Percentiles rank a stretch among this genome's conserved stretches.
Conservation (phyloP, 192 early-diverging fungal genomes). For the Linnemannia elongata region DNA sequence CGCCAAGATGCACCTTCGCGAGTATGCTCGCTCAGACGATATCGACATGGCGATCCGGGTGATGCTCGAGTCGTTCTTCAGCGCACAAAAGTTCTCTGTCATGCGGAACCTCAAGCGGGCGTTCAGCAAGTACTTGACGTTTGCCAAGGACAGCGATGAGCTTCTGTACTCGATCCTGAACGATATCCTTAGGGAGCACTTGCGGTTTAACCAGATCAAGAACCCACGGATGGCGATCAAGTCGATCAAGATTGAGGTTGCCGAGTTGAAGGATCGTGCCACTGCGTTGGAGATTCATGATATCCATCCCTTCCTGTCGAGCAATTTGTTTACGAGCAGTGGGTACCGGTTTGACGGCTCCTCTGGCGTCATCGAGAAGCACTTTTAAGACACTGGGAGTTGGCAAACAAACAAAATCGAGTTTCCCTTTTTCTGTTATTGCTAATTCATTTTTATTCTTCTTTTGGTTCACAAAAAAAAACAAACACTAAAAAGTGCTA, state of each 20-base stretch:
- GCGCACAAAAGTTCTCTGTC: conserved; percentile 94
- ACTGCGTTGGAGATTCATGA: conserved; percentile 75
- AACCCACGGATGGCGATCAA: conserved; percentile 66
- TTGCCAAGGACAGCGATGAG: conserved; percentile 84
- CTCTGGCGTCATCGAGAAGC: conserved; percentile 57
- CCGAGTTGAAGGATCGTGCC: conserved; percentile 74
- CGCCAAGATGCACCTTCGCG: conserved; percentile 96
- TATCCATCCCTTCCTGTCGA: conserved; percentile 70
- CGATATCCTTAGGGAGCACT: conserved; percentile 79
- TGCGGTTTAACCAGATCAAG: conserved; percentile 78
- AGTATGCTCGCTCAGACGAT: conserved; percentile 91
- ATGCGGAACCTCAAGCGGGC: conserved; percentile 81
- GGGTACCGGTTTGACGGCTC: conserved; percentile 58
- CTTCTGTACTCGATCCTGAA: conserved; percentile 82
- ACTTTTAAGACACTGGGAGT: conserved; percentile 27
- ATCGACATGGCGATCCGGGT: conserved; percentile 94
- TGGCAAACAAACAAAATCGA: background rate
- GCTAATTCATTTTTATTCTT: background rate
- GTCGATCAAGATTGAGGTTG: conserved; percentile 71
- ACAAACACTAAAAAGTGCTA: background rate
- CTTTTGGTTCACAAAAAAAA: background rate
- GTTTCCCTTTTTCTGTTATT: background rate
- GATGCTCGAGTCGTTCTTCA: conserved; percentile 90
- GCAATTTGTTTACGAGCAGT: conserved; percentile 63
- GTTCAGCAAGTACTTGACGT: conserved; percentile 89